Percentiles rank a stretch among this genome's conserved stretches.
Conservation (phyloP, 768 basidiomycete species). For the Tephrocybe sp. region DNA sequence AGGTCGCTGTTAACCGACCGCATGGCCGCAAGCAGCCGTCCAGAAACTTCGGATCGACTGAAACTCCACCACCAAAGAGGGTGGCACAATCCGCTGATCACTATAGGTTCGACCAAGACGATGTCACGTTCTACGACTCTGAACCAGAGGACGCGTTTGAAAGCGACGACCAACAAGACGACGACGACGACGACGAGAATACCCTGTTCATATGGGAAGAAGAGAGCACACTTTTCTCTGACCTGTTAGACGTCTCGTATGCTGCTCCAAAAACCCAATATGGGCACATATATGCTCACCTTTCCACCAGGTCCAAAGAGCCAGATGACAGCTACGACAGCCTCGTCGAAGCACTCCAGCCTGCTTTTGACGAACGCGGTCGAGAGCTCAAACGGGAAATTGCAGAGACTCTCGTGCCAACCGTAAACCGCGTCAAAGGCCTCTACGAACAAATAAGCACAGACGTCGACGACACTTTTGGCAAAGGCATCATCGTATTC, state of each 20-base stretch:
- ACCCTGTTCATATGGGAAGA: slow-evolving; percentile 48
- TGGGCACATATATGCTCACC: slow-evolving; percentile 13
- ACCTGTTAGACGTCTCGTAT: slow-evolving; percentile 44
- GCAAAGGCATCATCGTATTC: slow-evolving; percentile 47
- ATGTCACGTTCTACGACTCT: slow-evolving; percentile 15
- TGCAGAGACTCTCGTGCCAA: slow-evolving; percentile 40
- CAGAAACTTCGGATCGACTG: slow-evolving; percentile 3
- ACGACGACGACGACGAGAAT: slow-evolving; percentile 27
- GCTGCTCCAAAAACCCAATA: slow-evolving; percentile 9
- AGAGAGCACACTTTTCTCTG: slow-evolving; percentile 49
- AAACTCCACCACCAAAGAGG: background rate
- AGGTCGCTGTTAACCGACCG: background rate
- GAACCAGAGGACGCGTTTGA: slow-evolving; percentile 6
- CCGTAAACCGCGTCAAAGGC: slow-evolving; percentile 46
- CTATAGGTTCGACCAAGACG: slow-evolving; percentile 13
- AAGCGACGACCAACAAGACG: slow-evolving; percentile 14
- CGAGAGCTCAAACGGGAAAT: slow-evolving; percentile 38
- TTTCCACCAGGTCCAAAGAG: slow-evolving; percentile 21
- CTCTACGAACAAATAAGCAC: slow-evolving; percentile 35
- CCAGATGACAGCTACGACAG: slow-evolving; percentile 29
- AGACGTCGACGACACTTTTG: slow-evolving; percentile 35
- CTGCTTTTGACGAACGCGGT: slow-evolving; percentile 37
- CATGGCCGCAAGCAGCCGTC: background rate
- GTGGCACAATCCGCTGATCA: background rate
- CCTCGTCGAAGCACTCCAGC: slow-evolving; percentile 40